Conservation (phyloP, 352 stramenopile species). For the Phytophthora syringae region DNA sequence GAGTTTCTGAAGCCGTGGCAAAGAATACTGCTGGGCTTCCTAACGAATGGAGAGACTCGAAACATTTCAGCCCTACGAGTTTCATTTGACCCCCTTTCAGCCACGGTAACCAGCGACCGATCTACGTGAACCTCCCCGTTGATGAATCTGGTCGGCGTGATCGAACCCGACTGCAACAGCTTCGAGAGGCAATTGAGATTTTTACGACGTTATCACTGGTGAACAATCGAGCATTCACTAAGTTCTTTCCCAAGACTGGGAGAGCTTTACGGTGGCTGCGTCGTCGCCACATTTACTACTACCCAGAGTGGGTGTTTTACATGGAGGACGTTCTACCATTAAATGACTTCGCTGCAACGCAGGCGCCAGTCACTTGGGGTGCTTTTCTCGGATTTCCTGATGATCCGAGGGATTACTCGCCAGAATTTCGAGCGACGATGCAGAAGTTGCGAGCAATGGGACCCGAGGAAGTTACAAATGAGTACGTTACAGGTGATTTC, state of each 20-base stretch:
- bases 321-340: too few species aligned
- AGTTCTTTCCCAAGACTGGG: background rate
- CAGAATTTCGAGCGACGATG: background rate
- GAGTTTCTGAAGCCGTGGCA: too few species aligned
- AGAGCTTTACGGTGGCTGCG: background rate
- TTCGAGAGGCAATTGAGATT: background rate
- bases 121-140: background rate
- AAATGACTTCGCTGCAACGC: too few species aligned
- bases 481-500: background rate
- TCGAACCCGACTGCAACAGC: background rate
- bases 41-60: too few species aligned
- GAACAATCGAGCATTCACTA: background rate
- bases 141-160: background rate
- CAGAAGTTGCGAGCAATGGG: background rate
- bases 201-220: background rate
- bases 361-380: too few species aligned
- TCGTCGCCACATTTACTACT: background rate
- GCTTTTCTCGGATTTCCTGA: too few species aligned
- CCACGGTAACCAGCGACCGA: too few species aligned
- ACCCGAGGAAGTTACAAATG: background rate
- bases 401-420: conserved; percentile 2
- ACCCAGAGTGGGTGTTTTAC: background rate
- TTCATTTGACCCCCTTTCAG: too few species aligned
- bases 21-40: too few species aligned
- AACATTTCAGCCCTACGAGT: too few species aligned